Evolutionary conservation across 495 filamentous ascomycete species (phyloP).

Genomic region (Poronia punctata): DNA sequence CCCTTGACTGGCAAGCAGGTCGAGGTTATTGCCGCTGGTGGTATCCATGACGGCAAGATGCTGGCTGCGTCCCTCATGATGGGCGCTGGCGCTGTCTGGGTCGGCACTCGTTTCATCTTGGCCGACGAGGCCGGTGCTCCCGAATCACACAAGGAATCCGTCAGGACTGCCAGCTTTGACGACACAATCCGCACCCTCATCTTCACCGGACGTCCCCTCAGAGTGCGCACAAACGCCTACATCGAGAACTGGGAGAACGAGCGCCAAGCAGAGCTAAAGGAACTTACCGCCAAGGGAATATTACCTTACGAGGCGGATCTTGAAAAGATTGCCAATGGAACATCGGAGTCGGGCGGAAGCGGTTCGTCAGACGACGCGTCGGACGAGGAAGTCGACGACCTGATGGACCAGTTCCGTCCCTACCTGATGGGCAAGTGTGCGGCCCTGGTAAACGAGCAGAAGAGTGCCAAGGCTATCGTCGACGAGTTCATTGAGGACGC

Average conservation of each 20-base stretch:
- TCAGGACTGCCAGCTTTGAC: slow-evolving; percentile 83
- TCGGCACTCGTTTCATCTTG: slow-evolving; percentile 93
- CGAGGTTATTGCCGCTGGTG: slow-evolving; percentile 87
- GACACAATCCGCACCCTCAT: slow-evolving; percentile 96
- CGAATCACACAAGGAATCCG: slow-evolving; percentile 92
- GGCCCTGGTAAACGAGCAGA: slow-evolving; percentile 88
- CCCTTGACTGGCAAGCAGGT: slow-evolving; percentile 81
- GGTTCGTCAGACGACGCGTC: slow-evolving; percentile 75
- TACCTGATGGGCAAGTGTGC: slow-evolving; percentile 96
- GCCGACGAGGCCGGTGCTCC: slow-evolving; percentile 90
- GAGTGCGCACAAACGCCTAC: slow-evolving; percentile 87
- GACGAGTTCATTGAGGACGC: slow-evolving; percentile 92
- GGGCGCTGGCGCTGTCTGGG: slow-evolving; percentile 88
- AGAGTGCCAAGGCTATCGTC: slow-evolving; percentile 84
- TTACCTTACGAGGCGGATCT: slow-evolving; percentile 93
- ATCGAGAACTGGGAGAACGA: slow-evolving; percentile 96
- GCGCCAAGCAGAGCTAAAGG: slow-evolving; percentile 79
- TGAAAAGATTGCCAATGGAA: slow-evolving; percentile 59
- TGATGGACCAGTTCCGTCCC: slow-evolving; percentile 84
- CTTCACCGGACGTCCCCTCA: slow-evolving; percentile 92
- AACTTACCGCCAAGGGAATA: slow-evolving; percentile 77
- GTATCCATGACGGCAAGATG: slow-evolving; percentile 86
- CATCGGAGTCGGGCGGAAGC: slow-evolving; percentile 57
- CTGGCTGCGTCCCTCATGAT: slow-evolving; percentile 89
- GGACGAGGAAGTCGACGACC: slow-evolving; percentile 53